Evolutionary conservation across 345 rosid species (phyloP), one percentile per base, ranked within the genome.

Genomic region (Ailanthus altissimus): DNA sequence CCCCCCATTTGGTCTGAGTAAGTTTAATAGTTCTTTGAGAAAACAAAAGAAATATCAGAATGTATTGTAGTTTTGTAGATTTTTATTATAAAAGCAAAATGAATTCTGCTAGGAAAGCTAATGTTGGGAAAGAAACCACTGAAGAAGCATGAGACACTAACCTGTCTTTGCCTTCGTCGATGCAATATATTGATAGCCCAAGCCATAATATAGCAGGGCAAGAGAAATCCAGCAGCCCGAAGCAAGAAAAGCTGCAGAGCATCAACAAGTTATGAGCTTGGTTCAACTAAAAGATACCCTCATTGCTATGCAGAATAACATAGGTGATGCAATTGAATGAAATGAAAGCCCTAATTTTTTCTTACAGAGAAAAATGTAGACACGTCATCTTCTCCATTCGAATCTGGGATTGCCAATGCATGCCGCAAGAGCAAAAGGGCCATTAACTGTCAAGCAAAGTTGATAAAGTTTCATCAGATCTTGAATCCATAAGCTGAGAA

Each of bases 141-240:
- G 89, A n/a, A 92, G 87, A 58, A 87, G 88, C 83, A 28, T 20
- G 23, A 84, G 89, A 72, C 46, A 72, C 79, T 49, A 16, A 96
- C 99, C 92, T 90, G 97, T 87, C 98, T 90, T 77, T 92, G 97
- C 80, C 98, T 89, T 43, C 98, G 90, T 5, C 93, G 95, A 83
- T 96, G 99, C 81, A 96, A 81, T 78, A 92, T 88, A 77, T 92
- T 91, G 47, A 96, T 88, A 77, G 97, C 98, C 98, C 99, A 96
- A 73, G 98, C 99, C 99, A 93, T 96, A 78, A 96, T 91, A 81
- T 94, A 96, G 82, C 99, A 96, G 2, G 99, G 99, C 58, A 96
- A 87, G 79, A 96, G 97, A 86, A 96, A 96, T 47, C 97, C 92
- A 1, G 92, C 98, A 5, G 97, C 97, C 5, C 99, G 90, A 43